A percentile compares a stretch with the other conserved stretches of the same genome.
Evolutionary conservation across 306 rosid species (phyloP).

Genomic region (Hippophae tibetana): DNA sequence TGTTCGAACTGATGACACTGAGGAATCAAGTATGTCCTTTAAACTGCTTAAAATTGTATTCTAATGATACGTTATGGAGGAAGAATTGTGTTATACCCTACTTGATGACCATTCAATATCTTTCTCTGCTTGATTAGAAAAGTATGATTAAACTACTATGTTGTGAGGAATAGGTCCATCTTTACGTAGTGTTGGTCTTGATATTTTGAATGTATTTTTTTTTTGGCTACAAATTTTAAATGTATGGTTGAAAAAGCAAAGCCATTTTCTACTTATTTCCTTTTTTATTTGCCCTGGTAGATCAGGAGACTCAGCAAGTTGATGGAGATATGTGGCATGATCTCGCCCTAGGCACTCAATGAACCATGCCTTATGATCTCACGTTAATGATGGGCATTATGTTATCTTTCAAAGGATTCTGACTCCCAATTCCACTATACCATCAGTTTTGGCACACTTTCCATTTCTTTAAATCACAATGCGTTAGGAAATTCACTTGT

Average conservation of each 20-base stretch:
- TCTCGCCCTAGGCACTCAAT: conserved; percentile 33
- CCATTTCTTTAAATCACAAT: too few relatives aligned
- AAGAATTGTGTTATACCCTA: not conserved
- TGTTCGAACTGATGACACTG: conserved; percentile 64
- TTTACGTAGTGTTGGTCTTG: not conserved
- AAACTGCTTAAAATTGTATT: not conserved
- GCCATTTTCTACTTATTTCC: not conserved
- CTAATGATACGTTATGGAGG: not conserved
- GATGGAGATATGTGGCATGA: conserved; percentile 42
- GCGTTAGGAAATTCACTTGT: too few relatives aligned
- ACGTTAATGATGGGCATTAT: too few relatives aligned
- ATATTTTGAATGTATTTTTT: not conserved
- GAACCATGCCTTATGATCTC: not conserved
- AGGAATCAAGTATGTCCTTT: conserved; percentile 59
- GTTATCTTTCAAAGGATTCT: too few relatives aligned
- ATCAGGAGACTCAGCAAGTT: conserved; percentile 42
- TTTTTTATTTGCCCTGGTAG: conserved; percentile 14
- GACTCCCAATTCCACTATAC: too few relatives aligned
- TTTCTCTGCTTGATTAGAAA: not conserved
- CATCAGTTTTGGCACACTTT: too few relatives aligned
- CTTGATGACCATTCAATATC: not conserved
- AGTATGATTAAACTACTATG: not conserved
- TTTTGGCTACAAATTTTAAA: not conserved
- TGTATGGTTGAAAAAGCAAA: not conserved
- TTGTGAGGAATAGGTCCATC: not conserved